phyloP scores from a whole-genome alignment of 2,329 filamentous ascomycete genomes.

The Emergomyces africanus region DNA sequence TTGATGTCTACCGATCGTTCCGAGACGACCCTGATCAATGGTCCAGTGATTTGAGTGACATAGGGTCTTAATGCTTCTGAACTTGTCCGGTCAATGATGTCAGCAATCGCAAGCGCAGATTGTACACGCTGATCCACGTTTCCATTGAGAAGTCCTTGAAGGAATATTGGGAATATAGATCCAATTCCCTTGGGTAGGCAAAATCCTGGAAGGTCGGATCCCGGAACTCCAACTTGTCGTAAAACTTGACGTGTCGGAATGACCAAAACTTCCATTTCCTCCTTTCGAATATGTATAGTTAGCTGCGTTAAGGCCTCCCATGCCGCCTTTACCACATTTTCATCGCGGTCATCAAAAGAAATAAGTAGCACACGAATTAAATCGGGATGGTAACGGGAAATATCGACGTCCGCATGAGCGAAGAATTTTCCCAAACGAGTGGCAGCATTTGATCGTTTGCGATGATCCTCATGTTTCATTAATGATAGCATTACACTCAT shows the following conservation, averaged over 20 bases:
- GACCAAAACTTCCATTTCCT: constrained; percentile 94
- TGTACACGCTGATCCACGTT: constrained; percentile 83
- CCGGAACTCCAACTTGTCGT: constrained; percentile 76
- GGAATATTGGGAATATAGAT: constrained; percentile 87
- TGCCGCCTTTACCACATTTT: constrained; percentile 72
- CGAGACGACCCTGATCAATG: constrained; percentile 92
- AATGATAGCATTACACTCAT: constrained; percentile 88
- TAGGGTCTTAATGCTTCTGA: constrained; percentile 81
- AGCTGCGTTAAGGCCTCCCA: constrained; percentile 81
- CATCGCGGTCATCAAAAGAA: constrained; percentile 79
- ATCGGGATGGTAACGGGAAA: constrained; percentile 91
- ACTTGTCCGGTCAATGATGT: constrained; percentile 87
- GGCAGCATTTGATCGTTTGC: constrained; percentile 64
- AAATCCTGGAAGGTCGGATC: constrained; percentile 77
- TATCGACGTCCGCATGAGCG: constrained; percentile 64
- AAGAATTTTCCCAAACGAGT: constrained; percentile 81
- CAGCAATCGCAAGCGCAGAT: constrained; percentile 83
- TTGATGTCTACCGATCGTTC: constrained; percentile 95
- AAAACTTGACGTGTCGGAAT: constrained; percentile 74
- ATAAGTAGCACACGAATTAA: constrained; percentile 82
- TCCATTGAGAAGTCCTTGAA: constrained; percentile 96
- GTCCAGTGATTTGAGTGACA: constrained; percentile 94
- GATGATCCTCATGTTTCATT: constrained; percentile 86
- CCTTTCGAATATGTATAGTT: constrained; percentile 81
- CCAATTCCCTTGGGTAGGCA: constrained; percentile 90